Base-by-base conservation (phyloP, 768 basidiomycete genomes). In the Mycena leptocephala region DNA sequence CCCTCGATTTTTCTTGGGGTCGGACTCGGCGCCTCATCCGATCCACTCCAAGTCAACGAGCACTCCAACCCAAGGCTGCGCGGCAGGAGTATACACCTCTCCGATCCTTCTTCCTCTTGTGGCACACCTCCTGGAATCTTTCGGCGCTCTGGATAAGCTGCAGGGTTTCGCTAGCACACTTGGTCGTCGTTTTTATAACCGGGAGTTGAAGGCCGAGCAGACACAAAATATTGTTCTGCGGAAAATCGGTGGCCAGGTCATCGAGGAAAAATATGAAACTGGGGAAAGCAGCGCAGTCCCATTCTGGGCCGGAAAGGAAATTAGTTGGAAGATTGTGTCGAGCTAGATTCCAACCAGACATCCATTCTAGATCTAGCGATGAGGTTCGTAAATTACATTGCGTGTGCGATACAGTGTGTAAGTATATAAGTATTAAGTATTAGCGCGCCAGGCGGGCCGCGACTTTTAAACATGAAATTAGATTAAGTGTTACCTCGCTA, bases 51-150 rank as follows among this genome's bases (percentile, higher is more conserved):
- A 97, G 84, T 90, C 94, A 5, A 92, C 90, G 22, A 91, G 95
- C 75, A 91, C 93, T 6, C 94, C 95, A 9, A 85, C 85, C 24
- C 89, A 92, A 37, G 88, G 92, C 22, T 99, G 98, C 84, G 97
- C 98, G 1, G 98, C 98, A 13, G 98, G 98, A 0, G 93, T 99
- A 66, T 99, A 99, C 84, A 99, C 98, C 1, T 96, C 95, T 5
- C 95, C 97, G 6, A 94, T 98, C 79, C 89, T 99, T 24, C 89
- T 99, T 20, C 97, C 98, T 2, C 89, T 99, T 18, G 92, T 95
- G 0, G 97, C 98, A 0, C 93, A 97, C 77, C 87, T 98, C 35
- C 88, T 99, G 43, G 96, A 97, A 75, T 93, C 95, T 7, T 96
- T 97, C 75, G 95, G 92, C 22, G 97, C 97, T 37, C 85, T 99